Conservation (phyloP, 176 grass and related monocot species). For the Oryza longistaminata region DNA sequence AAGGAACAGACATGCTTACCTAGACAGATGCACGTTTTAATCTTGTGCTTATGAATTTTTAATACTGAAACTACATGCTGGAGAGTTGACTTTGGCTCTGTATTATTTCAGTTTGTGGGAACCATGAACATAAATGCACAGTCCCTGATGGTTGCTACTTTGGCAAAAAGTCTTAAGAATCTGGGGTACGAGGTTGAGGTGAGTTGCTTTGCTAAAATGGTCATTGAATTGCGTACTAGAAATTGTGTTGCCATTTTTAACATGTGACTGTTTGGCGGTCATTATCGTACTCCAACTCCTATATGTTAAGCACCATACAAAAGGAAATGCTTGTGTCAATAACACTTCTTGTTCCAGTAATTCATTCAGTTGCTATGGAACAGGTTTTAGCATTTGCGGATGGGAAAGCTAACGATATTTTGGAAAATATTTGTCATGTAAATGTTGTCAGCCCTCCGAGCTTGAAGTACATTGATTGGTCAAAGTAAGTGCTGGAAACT, state of each 20-base stretch:
- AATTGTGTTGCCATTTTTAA: neutral
- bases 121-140: conserved; percentile 57
- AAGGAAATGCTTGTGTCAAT: conserved; percentile 6
- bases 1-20: conserved; percentile 49
- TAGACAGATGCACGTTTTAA: conserved; percentile 32
- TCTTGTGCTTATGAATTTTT: conserved; percentile 16
- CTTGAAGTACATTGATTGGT: conserved; percentile 70
- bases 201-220: conserved; percentile 30
- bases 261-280: neutral
- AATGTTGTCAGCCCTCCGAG: conserved; percentile 44
- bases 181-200: conserved; percentile 83
- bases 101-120: conserved; percentile 69
- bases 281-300: neutral
- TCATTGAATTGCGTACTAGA: neutral
- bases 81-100: conserved; percentile 35
- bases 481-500: conserved; percentile 61
- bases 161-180: conserved; percentile 57
- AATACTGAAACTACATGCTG: conserved; percentile 18
- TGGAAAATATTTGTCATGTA: conserved; percentile 62
- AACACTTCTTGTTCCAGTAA: neutral
- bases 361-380: conserved; percentile 20
- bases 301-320: neutral
- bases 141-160: conserved; percentile 78
- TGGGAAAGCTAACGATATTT: conserved; percentile 60
- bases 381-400: conserved; percentile 72